Percentiles rank a stretch among this genome's conserved stretches.
phyloP scores from a whole-genome alignment of 1,139 yeast genomes.

The Meyerozyma elateridarum region DNA sequence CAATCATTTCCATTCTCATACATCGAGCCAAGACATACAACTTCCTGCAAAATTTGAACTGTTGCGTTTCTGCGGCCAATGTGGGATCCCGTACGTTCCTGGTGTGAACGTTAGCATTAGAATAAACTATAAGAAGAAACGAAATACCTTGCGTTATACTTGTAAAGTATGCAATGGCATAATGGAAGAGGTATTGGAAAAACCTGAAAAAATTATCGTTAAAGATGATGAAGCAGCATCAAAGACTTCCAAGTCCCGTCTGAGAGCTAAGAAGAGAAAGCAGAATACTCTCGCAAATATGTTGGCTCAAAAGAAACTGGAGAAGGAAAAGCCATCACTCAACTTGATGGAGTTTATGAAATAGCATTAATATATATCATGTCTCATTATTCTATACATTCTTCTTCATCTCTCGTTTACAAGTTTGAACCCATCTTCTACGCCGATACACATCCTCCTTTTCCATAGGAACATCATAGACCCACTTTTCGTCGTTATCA shows the following conservation, averaged over 20 bases:
- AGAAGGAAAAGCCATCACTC: constrained; percentile 19
- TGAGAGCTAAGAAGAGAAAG: constrained; percentile 27
- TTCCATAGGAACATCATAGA: constrained; percentile 44
- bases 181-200: neutral
- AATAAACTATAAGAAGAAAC: constrained; percentile 16
- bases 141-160: constrained; percentile 6
- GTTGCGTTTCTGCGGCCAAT: constrained; percentile 33
- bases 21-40: neutral
- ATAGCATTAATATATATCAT: constrained; percentile 1
- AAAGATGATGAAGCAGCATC: neutral
- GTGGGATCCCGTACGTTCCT: constrained; percentile 44
- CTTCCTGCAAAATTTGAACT: neutral
- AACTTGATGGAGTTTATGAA: constrained; percentile 12
- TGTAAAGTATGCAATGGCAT: neutral
- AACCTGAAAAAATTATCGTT: constrained; percentile 6
- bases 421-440: constrained; percentile 2
- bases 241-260: constrained; percentile 16
- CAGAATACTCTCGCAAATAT: constrained; percentile 32
- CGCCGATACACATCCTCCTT: constrained; percentile 7
- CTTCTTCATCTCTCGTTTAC: neutral
- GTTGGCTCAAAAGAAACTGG: constrained; percentile 40
- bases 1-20: neutral
- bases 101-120: constrained; percentile 36
- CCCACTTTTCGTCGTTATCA: constrained; percentile 75
- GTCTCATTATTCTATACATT: neutral